phyloP scores from a whole-genome alignment of 345 rosid genomes.

The Durio zibethinus region DNA sequence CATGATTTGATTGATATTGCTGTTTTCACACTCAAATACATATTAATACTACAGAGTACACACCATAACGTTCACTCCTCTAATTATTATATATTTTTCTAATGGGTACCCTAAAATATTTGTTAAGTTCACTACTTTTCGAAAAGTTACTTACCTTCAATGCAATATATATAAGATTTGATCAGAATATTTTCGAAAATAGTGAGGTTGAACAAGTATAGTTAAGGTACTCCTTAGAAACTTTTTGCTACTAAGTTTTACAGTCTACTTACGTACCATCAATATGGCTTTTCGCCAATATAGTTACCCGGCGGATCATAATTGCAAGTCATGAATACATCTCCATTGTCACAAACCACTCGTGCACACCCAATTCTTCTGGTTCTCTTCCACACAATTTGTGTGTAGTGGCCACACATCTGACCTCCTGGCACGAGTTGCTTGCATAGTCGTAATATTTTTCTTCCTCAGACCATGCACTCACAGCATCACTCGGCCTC shows the following conservation, averaged over 20 bases:
- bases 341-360: slow-evolving; percentile 66
- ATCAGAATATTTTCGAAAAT: not conserved
- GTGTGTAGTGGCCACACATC: slow-evolving; percentile 88
- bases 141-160: not conserved
- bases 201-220: not conserved
- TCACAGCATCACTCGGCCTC: slow-evolving; percentile 63
- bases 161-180: not conserved
- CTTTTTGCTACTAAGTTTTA: not conserved
- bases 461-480: slow-evolving; percentile 71
- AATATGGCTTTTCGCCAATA: slow-evolving; percentile 72
- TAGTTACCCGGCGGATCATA: slow-evolving; percentile 86
- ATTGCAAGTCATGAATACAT: slow-evolving; percentile 88
- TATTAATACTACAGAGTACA: not conserved
- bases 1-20: too few species aligned
- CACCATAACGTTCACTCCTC: not conserved
- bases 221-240: not conserved
- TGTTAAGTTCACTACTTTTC: not conserved
- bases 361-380: slow-evolving; percentile 74
- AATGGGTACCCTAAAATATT: not conserved
- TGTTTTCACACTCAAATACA: not conserved
- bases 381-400: slow-evolving; percentile 72
- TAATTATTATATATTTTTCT: not conserved
- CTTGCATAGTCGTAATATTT: slow-evolving; percentile 53
- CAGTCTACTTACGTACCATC: not conserved
- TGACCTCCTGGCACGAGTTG: slow-evolving; percentile 53